phyloP scores from a whole-genome alignment of 208 protist species.

The Jaenimonas drosophilae region DNA sequence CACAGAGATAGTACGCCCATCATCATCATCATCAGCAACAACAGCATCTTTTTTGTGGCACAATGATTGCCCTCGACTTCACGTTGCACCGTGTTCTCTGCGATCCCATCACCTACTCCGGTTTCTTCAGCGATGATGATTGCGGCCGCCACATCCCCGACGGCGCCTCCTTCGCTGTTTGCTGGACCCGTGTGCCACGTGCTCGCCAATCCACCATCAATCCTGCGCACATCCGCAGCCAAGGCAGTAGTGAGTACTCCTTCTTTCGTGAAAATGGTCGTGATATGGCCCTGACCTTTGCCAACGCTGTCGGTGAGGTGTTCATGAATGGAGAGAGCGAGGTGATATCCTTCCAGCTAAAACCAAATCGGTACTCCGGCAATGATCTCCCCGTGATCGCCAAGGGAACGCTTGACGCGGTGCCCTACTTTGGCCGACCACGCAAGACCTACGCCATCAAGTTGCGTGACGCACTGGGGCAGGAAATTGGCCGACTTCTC shows the following conservation, averaged over 20 bases:
- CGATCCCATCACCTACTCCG: conserved; percentile 50
- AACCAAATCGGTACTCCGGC: conserved; percentile 32
- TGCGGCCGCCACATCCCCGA: conserved; percentile 52
- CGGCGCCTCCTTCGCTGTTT: conserved; percentile 44
- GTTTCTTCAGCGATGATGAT: conserved; percentile 38
- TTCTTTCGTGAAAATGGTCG: conserved; percentile 41
- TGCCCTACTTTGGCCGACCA: conserved; percentile 49
- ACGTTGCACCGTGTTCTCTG: conserved; percentile 77
- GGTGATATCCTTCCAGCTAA: conserved; percentile 60
- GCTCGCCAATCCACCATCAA: conserved; percentile 10
- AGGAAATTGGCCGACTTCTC: conserved; percentile 70
- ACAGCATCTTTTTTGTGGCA: conserved; percentile 8
- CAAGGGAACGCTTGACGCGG: conserved; percentile 64
- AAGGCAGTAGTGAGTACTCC: conserved; percentile 18
- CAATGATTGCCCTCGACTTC: conserved; percentile 57
- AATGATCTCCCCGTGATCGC: conserved; percentile 43
- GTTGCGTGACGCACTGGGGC: conserved; percentile 44
- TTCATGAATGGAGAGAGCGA: conserved; percentile 26
- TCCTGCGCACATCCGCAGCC: conserved; percentile 3
- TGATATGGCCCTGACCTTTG: conserved; percentile 60
- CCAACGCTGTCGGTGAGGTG: conserved; percentile 7
- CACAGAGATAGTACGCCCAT: no score
- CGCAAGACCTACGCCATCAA: conserved; percentile 85
- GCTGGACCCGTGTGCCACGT: conserved; percentile 45
- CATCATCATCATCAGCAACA: no score